A percentile compares a stretch with the other conserved stretches of the same genome.
These are phyloP conservation scores for Agrocybe chaxingu DNA, from an alignment of 768 basidiomycete genomes.

Conservation along the genomic window DNA sequence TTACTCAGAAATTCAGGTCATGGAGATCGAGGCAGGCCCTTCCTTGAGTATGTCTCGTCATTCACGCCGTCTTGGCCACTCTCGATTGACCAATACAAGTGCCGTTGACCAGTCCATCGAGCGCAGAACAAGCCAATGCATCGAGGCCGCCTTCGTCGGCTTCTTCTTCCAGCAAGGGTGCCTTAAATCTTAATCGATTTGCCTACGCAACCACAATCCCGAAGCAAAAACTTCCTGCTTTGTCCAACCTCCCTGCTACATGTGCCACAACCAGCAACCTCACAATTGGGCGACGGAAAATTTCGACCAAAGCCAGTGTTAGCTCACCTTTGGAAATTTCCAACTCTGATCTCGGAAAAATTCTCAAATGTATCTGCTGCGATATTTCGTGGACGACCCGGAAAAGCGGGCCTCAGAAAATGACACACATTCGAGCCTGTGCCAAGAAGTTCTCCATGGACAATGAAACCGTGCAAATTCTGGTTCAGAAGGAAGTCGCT, in stretches of 20 bases:
- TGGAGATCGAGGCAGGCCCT: too few relatives aligned
- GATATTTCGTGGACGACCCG: slow-evolving; percentile 64
- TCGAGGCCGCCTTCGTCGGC: too few relatives aligned
- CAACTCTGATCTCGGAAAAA: slow-evolving; percentile 40
- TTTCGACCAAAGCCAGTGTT: too few relatives aligned
- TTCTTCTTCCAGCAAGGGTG: background rate
- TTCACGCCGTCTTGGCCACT: too few relatives aligned
- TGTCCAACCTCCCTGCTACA: background rate
- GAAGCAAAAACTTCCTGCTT: background rate
- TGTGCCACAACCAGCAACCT: background rate
- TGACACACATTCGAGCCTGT: slow-evolving; percentile 64
- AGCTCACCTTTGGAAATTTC: slow-evolving; percentile 34
- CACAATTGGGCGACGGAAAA: too few relatives aligned
- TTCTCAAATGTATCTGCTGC: slow-evolving; percentile 64
- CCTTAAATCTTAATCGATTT: slow-evolving; percentile 10
- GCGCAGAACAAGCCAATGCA: too few relatives aligned
- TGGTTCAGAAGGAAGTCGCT: slow-evolving; percentile 50
- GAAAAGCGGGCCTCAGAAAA: slow-evolving; percentile 63
- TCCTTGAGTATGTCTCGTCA: too few relatives aligned
- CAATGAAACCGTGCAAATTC: slow-evolving; percentile 49
- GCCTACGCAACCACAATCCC: slow-evolving; percentile 4
- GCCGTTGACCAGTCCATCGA: too few relatives aligned
- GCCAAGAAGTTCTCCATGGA: slow-evolving; percentile 56
- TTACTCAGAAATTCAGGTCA: background rate
- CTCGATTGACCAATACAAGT: too few relatives aligned